These are phyloP conservation scores for Pyrenopolyporus hunteri DNA, from an alignment of 495 filamentous ascomycete species.

Conservation along the genomic window DNA sequence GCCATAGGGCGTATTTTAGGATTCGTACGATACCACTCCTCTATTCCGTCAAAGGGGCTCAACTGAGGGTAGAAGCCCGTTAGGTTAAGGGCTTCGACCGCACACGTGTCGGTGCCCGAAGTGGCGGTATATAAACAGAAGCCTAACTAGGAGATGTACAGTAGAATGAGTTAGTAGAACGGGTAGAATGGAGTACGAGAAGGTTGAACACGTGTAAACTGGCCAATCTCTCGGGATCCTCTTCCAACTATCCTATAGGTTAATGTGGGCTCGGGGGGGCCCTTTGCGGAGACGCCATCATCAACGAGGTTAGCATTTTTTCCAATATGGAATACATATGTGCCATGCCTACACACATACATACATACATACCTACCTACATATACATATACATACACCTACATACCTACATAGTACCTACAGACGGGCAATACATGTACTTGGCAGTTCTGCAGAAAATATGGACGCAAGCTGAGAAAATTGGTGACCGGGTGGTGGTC, in stretches of 20 bases:
- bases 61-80: conserved; percentile 19
- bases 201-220: conserved; percentile 35
- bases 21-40: conserved; percentile 21
- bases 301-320: conserved; percentile 21
- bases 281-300: conserved; percentile 23
- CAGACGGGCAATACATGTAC: too few species aligned
- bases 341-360: too few species aligned
- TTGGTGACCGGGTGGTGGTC: conserved; percentile 15
- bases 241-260: conserved; percentile 9
- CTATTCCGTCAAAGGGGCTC: background rate
- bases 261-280: conserved; percentile 6
- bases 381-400: too few species aligned
- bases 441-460: too few species aligned
- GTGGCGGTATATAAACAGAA: conserved; percentile 15
- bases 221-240: conserved; percentile 27
- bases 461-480: conserved; percentile 6
- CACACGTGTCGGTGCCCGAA: conserved; percentile 38
- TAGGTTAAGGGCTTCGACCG: conserved; percentile 14
- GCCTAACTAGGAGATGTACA: conserved; percentile 22
- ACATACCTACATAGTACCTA: too few species aligned
- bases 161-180: background rate
- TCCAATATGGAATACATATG: conserved; percentile 4
- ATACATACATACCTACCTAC: too few species aligned
- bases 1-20: conserved; percentile 14
- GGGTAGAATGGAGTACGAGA: conserved; percentile 6